Base-by-base conservation (phyloP, 805 yeast species). In the Torulaspora gathmanii region DNA sequence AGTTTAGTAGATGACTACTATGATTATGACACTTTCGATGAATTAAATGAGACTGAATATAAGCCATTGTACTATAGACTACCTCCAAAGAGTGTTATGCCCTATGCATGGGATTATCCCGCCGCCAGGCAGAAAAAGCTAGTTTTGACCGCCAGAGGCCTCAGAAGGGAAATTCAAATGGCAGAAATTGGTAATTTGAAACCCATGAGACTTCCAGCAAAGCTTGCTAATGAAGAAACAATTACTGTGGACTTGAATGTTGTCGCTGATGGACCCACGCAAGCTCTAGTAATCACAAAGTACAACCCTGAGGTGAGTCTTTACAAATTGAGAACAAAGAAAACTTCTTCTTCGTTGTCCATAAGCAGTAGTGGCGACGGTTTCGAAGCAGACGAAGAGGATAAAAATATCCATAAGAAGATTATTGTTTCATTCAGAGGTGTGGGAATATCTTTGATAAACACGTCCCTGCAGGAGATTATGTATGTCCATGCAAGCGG, bases 51-150 rank as follows among this genome's bases (percentile, higher is more conserved):
- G 2, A 73, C 69, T 22, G 74, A 75, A 10, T 90, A 83, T 66
- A 81, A 79, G 50, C 96, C 97, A 0, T 73, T 88, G 9, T 80
- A 74, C 57, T 93, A 91, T 62, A 76, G 79, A 37, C 74, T 95
- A 10, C 97, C 98, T 0, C 80, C 95, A 1, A 80, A 79, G 57
- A 86, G 96, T 66, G 95, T 88, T 2, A 93, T 93, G 98, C 96
- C 98, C 0, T 93, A 93, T 63, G 87, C 99, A 0, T 93, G 96
- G 90, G 99, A 93, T 63, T 93, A 78, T 66, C 99, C 99, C 1
- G 88, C 95, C 42, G 97, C 96, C 0, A 69, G 78, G 8, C 76
- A 83, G 37, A 90, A 89, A 62, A 96, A 90, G 58, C 67, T 93
- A 26, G 74, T 88, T 3, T 64, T 93, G 27, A 72, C 89, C 47